Percentiles rank a stretch among this genome's conserved stretches.
Evolutionary conservation across 2,329 filamentous ascomycete genomes (phyloP).

Genomic region (Setomelanomma holmii): DNA sequence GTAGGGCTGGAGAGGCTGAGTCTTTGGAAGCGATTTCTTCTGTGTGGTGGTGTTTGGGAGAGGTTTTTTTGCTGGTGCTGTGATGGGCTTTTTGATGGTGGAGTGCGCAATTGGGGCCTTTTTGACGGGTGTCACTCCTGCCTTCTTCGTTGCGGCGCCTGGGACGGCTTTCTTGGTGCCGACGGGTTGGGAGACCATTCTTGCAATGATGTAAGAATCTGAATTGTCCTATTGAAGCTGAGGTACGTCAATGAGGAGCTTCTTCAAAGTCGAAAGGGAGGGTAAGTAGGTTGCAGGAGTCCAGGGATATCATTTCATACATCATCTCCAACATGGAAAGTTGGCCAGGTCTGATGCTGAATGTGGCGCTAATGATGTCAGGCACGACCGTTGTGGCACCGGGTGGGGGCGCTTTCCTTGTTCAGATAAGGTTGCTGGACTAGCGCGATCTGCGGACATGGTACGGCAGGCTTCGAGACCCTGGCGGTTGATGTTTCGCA

Average conservation of each 20-base stretch:
- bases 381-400: constrained; percentile 19
- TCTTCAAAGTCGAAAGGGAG: background rate
- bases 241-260: background rate
- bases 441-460: constrained; percentile 1
- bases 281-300: background rate
- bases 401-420: constrained; percentile 21
- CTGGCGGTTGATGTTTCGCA: constrained; percentile 27
- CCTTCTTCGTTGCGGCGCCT: constrained; percentile 23
- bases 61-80: constrained; percentile 10
- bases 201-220: background rate
- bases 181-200: constrained; percentile 36
- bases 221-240: background rate
- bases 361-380: constrained; percentile 36
- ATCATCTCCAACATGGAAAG: constrained; percentile 15
- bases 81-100: constrained; percentile 24
- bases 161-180: constrained; percentile 33
- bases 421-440: constrained; percentile 27
- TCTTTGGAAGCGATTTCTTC: constrained; percentile 6
- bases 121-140: constrained; percentile 8
- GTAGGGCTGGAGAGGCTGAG: constrained; percentile 11
- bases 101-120: constrained; percentile 13
- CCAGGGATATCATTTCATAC: background rate
- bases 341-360: constrained; percentile 18
- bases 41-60: constrained; percentile 20
- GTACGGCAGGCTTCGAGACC: constrained; percentile 18